Evolutionary conservation across 768 basidiomycete species (phyloP), one percentile per base, ranked within the genome.

Genomic region (Mycena galopus): DNA sequence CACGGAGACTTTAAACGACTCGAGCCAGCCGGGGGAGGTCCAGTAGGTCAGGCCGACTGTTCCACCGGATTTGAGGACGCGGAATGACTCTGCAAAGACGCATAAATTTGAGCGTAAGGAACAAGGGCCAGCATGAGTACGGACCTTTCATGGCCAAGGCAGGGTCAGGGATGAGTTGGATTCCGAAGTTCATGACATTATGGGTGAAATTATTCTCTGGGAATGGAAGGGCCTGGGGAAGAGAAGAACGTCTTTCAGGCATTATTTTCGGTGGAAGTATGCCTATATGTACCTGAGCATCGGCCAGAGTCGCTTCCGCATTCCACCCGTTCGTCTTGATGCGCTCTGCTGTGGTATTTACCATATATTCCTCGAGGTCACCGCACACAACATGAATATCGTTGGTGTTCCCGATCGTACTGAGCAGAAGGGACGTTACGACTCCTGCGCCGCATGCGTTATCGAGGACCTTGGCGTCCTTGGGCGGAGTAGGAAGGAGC

Each of bases 261-360:
- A 39, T 16, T 14, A 39, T 39, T 16, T 39, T 39, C 17, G 14
- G 7, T 14, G 10, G 30, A n/a, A 32, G 42, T 30, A 21, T 29
- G 14, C 10, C 11, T 27, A 19, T n/a, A 30, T 11, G 12, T 55
- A 73, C 72, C 67, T 65, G 72, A 16, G 72, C 72, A 47, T 73
- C 72, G 1, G 50, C 72, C 27, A 69, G 30, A 3, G 9, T 11
- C 10, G 67, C 67, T n/a, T 73, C 72, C 8, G 39, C 72, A 42
- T 61, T 65, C 72, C 72, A 68, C 21, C 62, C 72, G n/a, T 73
- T 65, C 1, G 5, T 17, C 50, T 64, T 65, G 27, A 73, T 73
- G 33, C 56, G 42, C 57, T 65, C 67, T 12, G 32, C 62, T 6
- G 67, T n/a, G 9, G 37, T 55, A 2, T 53, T 12, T 2, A 73